A percentile compares a stretch with the other conserved stretches of the same genome.
phyloP scores from a whole-genome alignment of 1,284 basidiomycete genomes.

The Rhodotorula sp. region DNA sequence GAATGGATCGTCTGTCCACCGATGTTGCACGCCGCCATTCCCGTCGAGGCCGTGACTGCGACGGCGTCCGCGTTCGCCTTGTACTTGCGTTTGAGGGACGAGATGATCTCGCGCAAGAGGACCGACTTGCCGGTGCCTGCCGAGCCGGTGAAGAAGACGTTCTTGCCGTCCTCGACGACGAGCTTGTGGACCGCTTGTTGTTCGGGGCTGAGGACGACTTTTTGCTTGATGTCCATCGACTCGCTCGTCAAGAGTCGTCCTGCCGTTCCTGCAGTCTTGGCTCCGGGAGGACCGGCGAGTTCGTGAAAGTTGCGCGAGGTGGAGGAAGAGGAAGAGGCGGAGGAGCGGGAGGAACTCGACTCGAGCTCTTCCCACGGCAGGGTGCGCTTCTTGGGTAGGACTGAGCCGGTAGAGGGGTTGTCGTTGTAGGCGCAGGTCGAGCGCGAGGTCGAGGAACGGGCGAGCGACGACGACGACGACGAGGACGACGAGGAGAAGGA shows the following conservation, averaged over 20 bases:
- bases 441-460: not conserved
- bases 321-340: not conserved
- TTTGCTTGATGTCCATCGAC: conserved; percentile 49
- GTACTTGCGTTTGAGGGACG: conserved; percentile 58
- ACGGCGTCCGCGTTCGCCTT: conserved; percentile 59
- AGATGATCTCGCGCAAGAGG: conserved; percentile 84
- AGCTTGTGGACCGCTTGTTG: conserved; percentile 73
- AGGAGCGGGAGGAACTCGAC: not conserved
- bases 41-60: conserved; percentile 83
- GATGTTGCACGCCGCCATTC: conserved; percentile 92
- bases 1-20: conserved; percentile 91
- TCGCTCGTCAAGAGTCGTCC: conserved; percentile 24
- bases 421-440: conserved; percentile 5
- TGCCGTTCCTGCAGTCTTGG: not conserved
- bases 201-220: conserved; percentile 67
- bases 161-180: conserved; percentile 69
- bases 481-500: not conserved
- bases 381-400: conserved; percentile 25
- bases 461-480: not conserved
- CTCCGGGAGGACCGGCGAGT: conserved; percentile 7
- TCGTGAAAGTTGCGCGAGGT: conserved; percentile 25
- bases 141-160: conserved; percentile 95
- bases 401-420: conserved; percentile 2
- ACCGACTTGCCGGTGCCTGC: conserved; percentile 93
- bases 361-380: conserved; percentile 36